Evolutionary conservation across 2,329 filamentous ascomycete genomes (phyloP), one percentile per base, ranked within the genome.

Genomic region (Coniella vitis): DNA sequence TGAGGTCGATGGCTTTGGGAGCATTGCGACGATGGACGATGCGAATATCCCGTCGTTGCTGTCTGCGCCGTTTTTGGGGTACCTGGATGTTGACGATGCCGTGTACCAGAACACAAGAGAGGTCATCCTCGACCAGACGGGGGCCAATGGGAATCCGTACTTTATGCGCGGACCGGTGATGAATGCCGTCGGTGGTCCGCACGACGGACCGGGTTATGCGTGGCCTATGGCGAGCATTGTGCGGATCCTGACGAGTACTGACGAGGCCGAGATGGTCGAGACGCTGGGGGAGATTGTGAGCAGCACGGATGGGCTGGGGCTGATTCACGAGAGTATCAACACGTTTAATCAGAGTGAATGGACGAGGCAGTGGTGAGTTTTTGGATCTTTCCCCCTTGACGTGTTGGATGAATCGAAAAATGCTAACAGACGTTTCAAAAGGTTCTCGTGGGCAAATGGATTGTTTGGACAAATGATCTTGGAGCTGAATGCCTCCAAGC

Each of bases 391-490:
- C 2, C 7, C 17, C 12, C 7, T 13, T 25, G 9, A 4, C 2
- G 7, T n/a, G 13, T 13, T 20, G 25, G 16, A 14, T 4, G n/a
- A n/a, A n/a, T n/a, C n/a, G 38, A 37, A 37, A 2, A 4, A 19
- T 37, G 34, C 25, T 48, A 16, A 45, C 55, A 53, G 29, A 50
- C 47, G n/a, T 32, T n/a, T 3, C 16, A 73, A 71, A 52, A 89
- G 86, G 86, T 93, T 94, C 61, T 85, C 87, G 2, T 93, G 88
- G 88, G 87, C 87, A n/a, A 93, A 93, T 61, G 87, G 85, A 0
- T 78, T 94, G 17, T 91, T 90, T 63, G 86, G 87, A n/a, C 84
- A 91, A 68, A 86, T 87, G 52, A 79, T 94, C 22, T 66, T 93
- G 47, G 85, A 90, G 66, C 62, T 93, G 48, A 80, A 82, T n/a